Evolutionary conservation across 768 basidiomycete species (phyloP).

Genomic region (Boletus subcaerulescens): DNA sequence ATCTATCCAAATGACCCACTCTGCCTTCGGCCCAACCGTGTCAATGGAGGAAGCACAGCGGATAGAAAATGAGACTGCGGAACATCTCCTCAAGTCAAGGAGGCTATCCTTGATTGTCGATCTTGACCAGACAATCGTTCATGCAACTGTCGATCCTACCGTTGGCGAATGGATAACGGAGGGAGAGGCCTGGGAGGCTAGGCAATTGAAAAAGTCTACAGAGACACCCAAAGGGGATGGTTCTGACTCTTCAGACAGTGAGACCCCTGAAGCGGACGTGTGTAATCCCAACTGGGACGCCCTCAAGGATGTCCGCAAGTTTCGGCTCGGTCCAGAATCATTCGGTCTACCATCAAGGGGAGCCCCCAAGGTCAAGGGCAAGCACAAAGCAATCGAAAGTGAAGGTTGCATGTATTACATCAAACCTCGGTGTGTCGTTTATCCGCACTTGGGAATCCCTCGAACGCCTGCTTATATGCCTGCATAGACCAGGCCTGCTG

Average conservation of each 20-base stretch:
- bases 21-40: slow-evolving; percentile 86
- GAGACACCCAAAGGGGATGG: slow-evolving; percentile 29
- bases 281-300: slow-evolving; percentile 94
- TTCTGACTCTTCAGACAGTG: slow-evolving; percentile 39
- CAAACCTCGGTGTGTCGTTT: slow-evolving; percentile 77
- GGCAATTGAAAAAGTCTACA: slow-evolving; percentile 44
- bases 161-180: slow-evolving; percentile 96
- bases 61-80: slow-evolving; percentile 79
- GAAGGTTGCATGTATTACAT: slow-evolving; percentile 96
- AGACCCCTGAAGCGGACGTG: slow-evolving; percentile 47
- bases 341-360: slow-evolving; percentile 48
- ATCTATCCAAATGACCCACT: slow-evolving; percentile 92
- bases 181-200: slow-evolving; percentile 75
- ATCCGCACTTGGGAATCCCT: not conserved
- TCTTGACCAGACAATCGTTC: slow-evolving; percentile 97
- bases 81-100: slow-evolving; percentile 67
- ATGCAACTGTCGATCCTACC: slow-evolving; percentile 97
- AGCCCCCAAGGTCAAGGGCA: slow-evolving; percentile 47
- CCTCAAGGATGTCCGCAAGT: slow-evolving; percentile 85
- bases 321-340: slow-evolving; percentile 79
- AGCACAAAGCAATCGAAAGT: slow-evolving; percentile 61
- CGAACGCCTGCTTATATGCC: not conserved
- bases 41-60: slow-evolving; percentile 90
- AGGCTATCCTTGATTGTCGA: slow-evolving; percentile 96
- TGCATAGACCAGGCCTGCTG: slow-evolving; percentile 71